Evolutionary conservation across 176 grass and related monocot genomes (phyloP), one percentile per base, ranked within the genome.

Genomic region (Avena atlantica): DNA sequence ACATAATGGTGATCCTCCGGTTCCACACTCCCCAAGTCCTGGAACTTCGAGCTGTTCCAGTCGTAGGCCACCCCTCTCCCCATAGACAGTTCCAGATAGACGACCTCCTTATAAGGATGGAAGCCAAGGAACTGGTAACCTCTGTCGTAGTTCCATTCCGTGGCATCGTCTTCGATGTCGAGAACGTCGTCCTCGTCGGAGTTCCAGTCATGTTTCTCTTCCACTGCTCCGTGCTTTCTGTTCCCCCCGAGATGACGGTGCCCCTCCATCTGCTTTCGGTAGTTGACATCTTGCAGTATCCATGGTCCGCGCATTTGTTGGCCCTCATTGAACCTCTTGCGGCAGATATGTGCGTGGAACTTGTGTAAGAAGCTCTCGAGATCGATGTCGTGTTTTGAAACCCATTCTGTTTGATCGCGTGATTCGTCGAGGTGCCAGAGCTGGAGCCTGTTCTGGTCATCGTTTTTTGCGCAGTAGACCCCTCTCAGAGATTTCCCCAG

Each of bases 51-150:
- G 12, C 10, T 36, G n/a, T 66, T 63, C 20, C 74, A 77, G 6
- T 66, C 45, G 20, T 85, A 76, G 3, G 72, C 44, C 25, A 77
- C 8, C 13, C 49, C 83, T 23, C 42, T 76, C 0, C 0, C 0
- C 2, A 16, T 15, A 1, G 57, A 6, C 21, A 15, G 51, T 1
- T 4, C 1, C 63, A 23, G 17, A 85, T 59, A 76, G 0, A 65
- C 5, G 1, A 37, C 65, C 17, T 85, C 17, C 15, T 36, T 36
- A 3, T 84, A 84, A 62, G 69, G 82, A 50, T 84, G 69, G 17
- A 75, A 62, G 14, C 70, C 82, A 62, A 75, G 60, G 19, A 84
- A 7, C 2, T 48, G 12, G 11, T 1, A 0, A 40, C 0, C 20
- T 59, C 5, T 0, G 3, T 2, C 0, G 10, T 20, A 12, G 14